Conservation (phyloP, 768 basidiomycete species). For the Leccinum sublutescens region DNA sequence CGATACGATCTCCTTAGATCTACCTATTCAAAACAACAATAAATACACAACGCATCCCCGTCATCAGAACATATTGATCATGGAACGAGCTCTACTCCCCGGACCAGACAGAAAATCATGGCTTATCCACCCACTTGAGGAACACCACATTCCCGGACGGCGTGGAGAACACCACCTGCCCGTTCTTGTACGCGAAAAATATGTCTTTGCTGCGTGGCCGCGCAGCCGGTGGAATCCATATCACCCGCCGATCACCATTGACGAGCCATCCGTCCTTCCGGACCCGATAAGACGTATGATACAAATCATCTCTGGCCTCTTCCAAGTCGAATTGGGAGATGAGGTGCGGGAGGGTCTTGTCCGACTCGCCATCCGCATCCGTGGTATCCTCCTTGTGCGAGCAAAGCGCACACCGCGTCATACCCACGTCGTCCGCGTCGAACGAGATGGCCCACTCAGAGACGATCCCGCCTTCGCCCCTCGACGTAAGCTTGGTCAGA, state of each 20-base stretch:
- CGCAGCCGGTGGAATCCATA: slow-evolving; percentile 8
- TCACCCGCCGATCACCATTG: slow-evolving; percentile 14
- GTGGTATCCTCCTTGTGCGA: background rate
- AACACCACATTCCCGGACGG: background rate
- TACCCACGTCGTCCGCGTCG: background rate
- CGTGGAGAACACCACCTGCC: background rate
- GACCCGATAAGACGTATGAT: slow-evolving; percentile 12
- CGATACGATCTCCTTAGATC: no score
- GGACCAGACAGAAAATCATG: no score
- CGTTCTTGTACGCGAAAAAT: slow-evolving; percentile 11
- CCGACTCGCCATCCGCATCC: background rate
- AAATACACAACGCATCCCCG: no score
- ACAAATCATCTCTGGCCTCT: slow-evolving; percentile 2
- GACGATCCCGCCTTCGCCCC: slow-evolving; percentile 2
- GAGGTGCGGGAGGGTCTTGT: no score
- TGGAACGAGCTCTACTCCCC: no score
- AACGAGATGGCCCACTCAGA: slow-evolving; percentile 9
- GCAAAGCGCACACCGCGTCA: background rate
- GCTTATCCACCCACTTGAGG: slow-evolving; percentile 1
- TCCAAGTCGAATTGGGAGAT: no score
- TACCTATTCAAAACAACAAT: no score
- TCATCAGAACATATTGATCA: no score
- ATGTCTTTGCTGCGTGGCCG: slow-evolving; percentile 7
- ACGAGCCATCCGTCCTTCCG: slow-evolving; percentile 11
- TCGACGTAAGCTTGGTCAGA: slow-evolving; percentile 1